Evolutionary conservation across 371 early-diverging fungal genomes (phyloP).

Genomic region (Ordospora pajunii): DNA sequence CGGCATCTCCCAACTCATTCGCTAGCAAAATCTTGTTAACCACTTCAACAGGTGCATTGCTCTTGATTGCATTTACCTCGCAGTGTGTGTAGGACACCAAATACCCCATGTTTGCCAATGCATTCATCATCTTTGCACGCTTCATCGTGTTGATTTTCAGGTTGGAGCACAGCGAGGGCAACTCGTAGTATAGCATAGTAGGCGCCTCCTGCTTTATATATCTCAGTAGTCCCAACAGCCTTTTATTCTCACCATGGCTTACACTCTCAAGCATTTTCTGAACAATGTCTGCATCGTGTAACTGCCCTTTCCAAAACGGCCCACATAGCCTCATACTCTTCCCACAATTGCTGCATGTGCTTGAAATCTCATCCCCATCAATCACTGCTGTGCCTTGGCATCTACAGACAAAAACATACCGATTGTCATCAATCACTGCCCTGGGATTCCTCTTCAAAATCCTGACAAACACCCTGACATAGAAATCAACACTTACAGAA

Average conservation of each 20-base stretch:
- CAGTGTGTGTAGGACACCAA: slow-evolving; percentile 81
- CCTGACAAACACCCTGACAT: slow-evolving; percentile 90
- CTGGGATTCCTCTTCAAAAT: slow-evolving; percentile 65
- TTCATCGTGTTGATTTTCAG: slow-evolving; percentile 43
- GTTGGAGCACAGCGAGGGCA: slow-evolving; percentile 33
- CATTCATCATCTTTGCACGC: slow-evolving; percentile 65
- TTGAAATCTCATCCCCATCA: background rate
- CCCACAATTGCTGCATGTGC: slow-evolving; percentile 52
- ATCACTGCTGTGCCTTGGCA: slow-evolving; percentile 39
- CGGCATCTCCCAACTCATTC: background rate
- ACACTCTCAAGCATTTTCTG: slow-evolving; percentile 63
- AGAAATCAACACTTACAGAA: slow-evolving; percentile 92
- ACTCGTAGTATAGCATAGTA: slow-evolving; percentile 50
- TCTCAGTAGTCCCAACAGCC: slow-evolving; percentile 86
- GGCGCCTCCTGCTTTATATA: slow-evolving; percentile 69
- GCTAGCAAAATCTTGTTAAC: slow-evolving; percentile 76
- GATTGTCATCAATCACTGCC: slow-evolving; percentile 20
- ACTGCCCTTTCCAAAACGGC: slow-evolving; percentile 75
- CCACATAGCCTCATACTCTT: slow-evolving; percentile 70
- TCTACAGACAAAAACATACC: slow-evolving; percentile 46
- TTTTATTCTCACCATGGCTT: slow-evolving; percentile 62
- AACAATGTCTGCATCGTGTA: slow-evolving; percentile 75
- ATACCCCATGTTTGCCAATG: slow-evolving; percentile 79
- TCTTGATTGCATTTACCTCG: slow-evolving; percentile 74
- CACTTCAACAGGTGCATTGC: slow-evolving; percentile 74